A percentile compares a stretch with the other conserved stretches of the same genome.
phyloP scores from a whole-genome alignment of 805 yeast species.

The Zygoascus bituminiphila region DNA sequence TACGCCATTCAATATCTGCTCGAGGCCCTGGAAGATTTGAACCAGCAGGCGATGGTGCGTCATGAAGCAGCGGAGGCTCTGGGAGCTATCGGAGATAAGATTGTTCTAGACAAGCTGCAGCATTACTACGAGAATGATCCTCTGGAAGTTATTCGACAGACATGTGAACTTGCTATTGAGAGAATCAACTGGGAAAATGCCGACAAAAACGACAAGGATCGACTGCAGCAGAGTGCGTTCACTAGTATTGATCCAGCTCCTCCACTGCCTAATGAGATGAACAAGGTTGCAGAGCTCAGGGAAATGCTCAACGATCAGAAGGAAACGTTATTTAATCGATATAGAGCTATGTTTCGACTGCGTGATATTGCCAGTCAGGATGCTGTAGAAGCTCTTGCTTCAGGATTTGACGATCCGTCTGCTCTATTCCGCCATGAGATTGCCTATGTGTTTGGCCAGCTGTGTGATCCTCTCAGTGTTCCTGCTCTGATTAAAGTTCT shows the following conservation, averaged over 20 bases:
- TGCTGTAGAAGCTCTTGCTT: slow-evolving; percentile 84
- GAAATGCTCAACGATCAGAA: slow-evolving; percentile 64
- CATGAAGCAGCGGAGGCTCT: slow-evolving; percentile 99
- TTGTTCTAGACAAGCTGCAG: slow-evolving; percentile 57
- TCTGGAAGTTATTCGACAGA: slow-evolving; percentile 81
- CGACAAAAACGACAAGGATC: slow-evolving; percentile 55
- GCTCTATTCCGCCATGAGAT: slow-evolving; percentile 96
- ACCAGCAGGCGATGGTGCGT: slow-evolving; percentile 87
- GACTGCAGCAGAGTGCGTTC: slow-evolving; percentile 66
- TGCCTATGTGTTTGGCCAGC: slow-evolving; percentile 96
- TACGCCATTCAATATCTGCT: slow-evolving; percentile 69
- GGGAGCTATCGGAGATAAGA: slow-evolving; percentile 86
- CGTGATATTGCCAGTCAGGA: slow-evolving; percentile 92
- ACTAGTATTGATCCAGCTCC: slow-evolving; percentile 97
- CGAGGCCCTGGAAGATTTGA: slow-evolving; percentile 52
- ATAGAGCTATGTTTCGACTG: slow-evolving; percentile 96
- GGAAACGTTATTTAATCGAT: slow-evolving; percentile 81
- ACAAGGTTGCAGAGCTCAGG: slow-evolving; percentile 59
- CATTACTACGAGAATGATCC: slow-evolving; percentile 67
- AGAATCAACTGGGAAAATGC: slow-evolving; percentile 90
- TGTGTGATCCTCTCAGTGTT: slow-evolving; percentile 86
- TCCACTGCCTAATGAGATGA: slow-evolving; percentile 61
- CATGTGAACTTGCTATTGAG: slow-evolving; percentile 94
- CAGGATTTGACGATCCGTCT: slow-evolving; percentile 82
- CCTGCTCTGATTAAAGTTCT: slow-evolving; percentile 80